A percentile compares a stretch with the other conserved stretches of the same genome.
These are phyloP conservation scores for Heliosperma pusillum DNA, from an alignment of 148 eudicot genomes.

Conservation along the genomic window DNA sequence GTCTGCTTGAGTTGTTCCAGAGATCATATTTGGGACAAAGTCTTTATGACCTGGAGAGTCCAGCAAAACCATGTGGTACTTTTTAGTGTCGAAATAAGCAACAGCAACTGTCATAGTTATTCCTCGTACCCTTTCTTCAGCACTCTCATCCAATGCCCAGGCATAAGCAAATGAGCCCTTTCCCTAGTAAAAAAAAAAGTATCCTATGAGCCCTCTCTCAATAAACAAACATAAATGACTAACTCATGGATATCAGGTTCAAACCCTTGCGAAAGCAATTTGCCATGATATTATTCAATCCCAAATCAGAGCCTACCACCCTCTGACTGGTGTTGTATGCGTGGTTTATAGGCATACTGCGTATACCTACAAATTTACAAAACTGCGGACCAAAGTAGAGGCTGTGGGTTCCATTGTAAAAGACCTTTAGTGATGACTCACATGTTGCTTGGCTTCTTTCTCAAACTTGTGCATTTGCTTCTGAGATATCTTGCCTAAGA, in stretches of 20 bases:
- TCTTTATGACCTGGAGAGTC: conserved; percentile 98
- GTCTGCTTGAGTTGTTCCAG: conserved; percentile 99
- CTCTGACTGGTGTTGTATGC: neutral
- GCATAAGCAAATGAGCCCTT: conserved; percentile 98
- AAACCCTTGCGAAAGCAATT: neutral
- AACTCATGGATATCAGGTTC: neutral
- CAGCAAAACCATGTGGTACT: conserved; percentile 77
- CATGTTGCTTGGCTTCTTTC: conserved; percentile 85
- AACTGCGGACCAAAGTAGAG: neutral
- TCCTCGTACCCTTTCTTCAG: conserved; percentile 97
- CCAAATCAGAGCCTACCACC: neutral
- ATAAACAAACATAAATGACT: neutral
- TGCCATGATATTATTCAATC: neutral
- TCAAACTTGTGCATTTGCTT: conserved; percentile 90
- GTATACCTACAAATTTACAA: neutral
- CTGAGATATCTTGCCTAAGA: conserved; percentile 71
- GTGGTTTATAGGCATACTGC: neutral
- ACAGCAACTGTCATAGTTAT: conserved; percentile 98
- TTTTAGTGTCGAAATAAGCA: conserved; percentile 87
- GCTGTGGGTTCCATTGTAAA: neutral
- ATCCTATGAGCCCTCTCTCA: neutral
- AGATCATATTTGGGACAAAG: conserved; percentile 98
- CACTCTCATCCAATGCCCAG: conserved; percentile 95
- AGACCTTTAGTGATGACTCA: conserved; percentile 22
- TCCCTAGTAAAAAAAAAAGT: conserved; percentile 43